phyloP scores from a whole-genome alignment of 768 basidiomycete genomes.

The Suillus clintonianus region DNA sequence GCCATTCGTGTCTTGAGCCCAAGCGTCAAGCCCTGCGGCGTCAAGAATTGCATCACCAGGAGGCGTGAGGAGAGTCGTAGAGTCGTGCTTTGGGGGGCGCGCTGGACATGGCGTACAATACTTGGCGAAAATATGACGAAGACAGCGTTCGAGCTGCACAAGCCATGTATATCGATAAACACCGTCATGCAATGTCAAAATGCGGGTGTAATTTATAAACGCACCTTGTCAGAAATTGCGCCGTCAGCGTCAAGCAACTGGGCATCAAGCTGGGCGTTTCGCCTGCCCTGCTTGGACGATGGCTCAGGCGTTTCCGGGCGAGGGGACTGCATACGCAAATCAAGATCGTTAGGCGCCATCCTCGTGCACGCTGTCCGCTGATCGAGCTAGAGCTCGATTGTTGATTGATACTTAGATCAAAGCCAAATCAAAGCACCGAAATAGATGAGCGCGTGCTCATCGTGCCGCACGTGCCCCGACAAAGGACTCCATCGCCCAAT shows the following conservation, averaged over 20 bases:
- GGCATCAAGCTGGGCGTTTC: conserved; percentile 51
- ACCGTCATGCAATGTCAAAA: background rate
- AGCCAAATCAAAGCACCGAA: conserved; percentile 18
- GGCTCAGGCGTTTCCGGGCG: conserved; percentile 66
- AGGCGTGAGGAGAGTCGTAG: conserved; percentile 43
- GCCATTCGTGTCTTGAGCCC: conserved; percentile 84
- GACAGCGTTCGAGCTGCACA: conserved; percentile 62
- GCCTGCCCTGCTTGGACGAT: conserved; percentile 57
- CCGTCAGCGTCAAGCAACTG: conserved; percentile 74
- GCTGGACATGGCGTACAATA: conserved; percentile 57
- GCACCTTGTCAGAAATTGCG: conserved; percentile 62
- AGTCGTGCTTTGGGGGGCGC: conserved; percentile 19
- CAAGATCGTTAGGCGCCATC: conserved; percentile 4
- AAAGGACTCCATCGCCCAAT: background rate
- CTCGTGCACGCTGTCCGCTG: background rate
- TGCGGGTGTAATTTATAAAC: conserved; percentile 13
- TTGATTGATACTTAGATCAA: conserved; percentile 1
- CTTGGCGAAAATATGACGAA: conserved; percentile 79
- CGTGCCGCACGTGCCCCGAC: conserved; percentile 17
- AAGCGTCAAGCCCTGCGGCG: conserved; percentile 64
- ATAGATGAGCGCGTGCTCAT: conserved; percentile 23
- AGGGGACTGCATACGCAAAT: conserved; percentile 42
- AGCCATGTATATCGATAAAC: background rate
- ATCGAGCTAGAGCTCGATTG: conserved; percentile 4
- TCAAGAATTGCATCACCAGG: conserved; percentile 57